Evolutionary conservation across 192 early-diverging fungal species (phyloP).

Genomic region (Bifiguratus adelaidae): DNA sequence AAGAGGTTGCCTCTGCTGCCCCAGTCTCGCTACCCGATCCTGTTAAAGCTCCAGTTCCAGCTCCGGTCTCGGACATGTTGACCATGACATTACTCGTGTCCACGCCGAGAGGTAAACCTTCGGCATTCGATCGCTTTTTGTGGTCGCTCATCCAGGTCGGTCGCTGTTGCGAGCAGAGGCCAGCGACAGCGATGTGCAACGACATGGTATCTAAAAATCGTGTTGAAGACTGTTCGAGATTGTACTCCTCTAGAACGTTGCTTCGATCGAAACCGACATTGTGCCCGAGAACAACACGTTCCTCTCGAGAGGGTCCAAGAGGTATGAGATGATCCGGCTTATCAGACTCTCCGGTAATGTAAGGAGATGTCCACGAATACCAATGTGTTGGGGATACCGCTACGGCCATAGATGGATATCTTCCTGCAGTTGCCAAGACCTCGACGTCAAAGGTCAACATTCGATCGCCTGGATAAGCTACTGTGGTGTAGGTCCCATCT

Average conservation of each 20-base stretch:
- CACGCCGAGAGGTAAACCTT: not conserved
- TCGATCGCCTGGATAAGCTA: constrained; percentile 45
- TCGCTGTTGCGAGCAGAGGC: constrained; percentile 85
- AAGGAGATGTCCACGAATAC: constrained; percentile 94
- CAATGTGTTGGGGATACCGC: constrained; percentile 65
- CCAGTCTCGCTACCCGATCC: too few species aligned
- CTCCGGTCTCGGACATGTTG: constrained; percentile 5
- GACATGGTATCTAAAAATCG: constrained; percentile 89
- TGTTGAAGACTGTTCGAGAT: constrained; percentile 33
- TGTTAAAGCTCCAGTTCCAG: not conserved
- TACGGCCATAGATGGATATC: constrained; percentile 71
- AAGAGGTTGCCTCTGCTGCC: constrained; percentile 2
- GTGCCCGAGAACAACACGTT: constrained; percentile 75
- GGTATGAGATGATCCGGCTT: constrained; percentile 52
- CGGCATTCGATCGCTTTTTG: constrained; percentile 29
- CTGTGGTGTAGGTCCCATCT: constrained; percentile 12
- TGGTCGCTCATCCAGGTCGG: constrained; percentile 62
- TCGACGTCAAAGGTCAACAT: constrained; percentile 84
- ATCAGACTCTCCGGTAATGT: constrained; percentile 34
- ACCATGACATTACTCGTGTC: too few species aligned
- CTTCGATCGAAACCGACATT: constrained; percentile 90
- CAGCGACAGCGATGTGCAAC: constrained; percentile 80
- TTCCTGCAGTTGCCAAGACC: constrained; percentile 52
- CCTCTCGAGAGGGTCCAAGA: constrained; percentile 28
- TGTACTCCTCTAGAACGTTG: constrained; percentile 80